Conservation (phyloP, 2,329 filamentous ascomycete genomes). For the Xylaria polymorpha region DNA sequence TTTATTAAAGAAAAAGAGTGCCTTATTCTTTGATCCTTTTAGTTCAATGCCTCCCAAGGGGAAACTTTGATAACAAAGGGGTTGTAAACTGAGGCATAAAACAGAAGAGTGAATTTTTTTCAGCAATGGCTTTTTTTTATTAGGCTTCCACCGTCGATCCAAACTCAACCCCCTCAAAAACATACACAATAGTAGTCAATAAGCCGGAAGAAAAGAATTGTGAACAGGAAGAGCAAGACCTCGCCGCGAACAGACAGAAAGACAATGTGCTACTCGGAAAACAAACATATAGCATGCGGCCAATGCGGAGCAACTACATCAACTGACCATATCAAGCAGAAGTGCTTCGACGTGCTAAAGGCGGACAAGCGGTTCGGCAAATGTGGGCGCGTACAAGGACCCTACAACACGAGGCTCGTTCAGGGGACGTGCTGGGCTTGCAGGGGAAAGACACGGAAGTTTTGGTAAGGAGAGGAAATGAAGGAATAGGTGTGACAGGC, state of each 20-base stretch:
- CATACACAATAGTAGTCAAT: not conserved
- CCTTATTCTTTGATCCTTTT: not conserved
- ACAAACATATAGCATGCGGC: constrained; percentile 22
- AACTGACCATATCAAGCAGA: constrained; percentile 25
- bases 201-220: not conserved
- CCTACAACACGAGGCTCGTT: constrained; percentile 23
- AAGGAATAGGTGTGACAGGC: not conserved
- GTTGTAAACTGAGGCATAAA: not conserved
- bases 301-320: constrained; percentile 14
- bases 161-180: not conserved
- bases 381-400: constrained; percentile 35
- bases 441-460: not conserved
- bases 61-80: not conserved
- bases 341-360: constrained; percentile 37
- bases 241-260: not conserved
- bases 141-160: not conserved
- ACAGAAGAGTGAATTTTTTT: not conserved
- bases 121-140: not conserved
- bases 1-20: not conserved
- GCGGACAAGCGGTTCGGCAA: constrained; percentile 23
- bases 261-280: constrained; percentile 38
- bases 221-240: not conserved
- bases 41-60: not conserved
- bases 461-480: not conserved
- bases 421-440: not conserved